phyloP scores from a whole-genome alignment of 192 early-diverging fungal species.

The Mortierella antarctica region DNA sequence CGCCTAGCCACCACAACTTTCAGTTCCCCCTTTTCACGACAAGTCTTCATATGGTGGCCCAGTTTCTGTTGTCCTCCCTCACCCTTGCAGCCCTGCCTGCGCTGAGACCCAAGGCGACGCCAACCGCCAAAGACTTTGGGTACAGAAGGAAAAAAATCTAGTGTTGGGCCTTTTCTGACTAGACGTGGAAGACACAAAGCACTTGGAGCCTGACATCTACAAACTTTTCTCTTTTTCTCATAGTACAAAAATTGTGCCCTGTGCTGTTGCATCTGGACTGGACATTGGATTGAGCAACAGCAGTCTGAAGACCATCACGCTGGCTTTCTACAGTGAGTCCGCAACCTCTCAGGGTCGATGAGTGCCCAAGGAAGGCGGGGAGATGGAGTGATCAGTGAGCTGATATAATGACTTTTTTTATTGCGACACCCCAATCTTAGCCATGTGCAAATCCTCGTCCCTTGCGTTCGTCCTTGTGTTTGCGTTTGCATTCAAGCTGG shows the following conservation, averaged over 20 bases:
- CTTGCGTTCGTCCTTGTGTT: constrained; percentile 88
- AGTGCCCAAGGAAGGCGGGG: no score
- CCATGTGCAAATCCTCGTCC: constrained; percentile 86
- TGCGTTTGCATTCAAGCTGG: constrained; percentile 90
- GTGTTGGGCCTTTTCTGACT: neutral
- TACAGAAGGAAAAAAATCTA: constrained; percentile 12
- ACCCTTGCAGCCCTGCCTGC: constrained; percentile 69
- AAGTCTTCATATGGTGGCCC: constrained; percentile 86
- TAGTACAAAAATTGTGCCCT: constrained; percentile 83
- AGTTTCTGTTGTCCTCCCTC: constrained; percentile 71
- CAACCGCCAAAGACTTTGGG: constrained; percentile 63
- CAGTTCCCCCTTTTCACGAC: constrained; percentile 90
- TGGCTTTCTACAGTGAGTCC: constrained; percentile 86
- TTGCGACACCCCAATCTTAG: constrained; percentile 27
- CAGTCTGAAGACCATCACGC: constrained; percentile 85
- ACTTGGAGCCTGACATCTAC: no score
- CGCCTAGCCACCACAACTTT: constrained; percentile 82
- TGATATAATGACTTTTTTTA: neutral
- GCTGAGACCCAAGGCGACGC: constrained; percentile 68
- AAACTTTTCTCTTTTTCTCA: neutral
- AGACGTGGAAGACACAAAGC: neutral
- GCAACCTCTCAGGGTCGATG: neutral
- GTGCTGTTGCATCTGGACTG: constrained; percentile 87
- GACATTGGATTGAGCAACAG: constrained; percentile 94
- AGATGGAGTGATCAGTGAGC: no score